phyloP scores from a whole-genome alignment of 140 eudicot species.

The Cichorium intybus region DNA sequence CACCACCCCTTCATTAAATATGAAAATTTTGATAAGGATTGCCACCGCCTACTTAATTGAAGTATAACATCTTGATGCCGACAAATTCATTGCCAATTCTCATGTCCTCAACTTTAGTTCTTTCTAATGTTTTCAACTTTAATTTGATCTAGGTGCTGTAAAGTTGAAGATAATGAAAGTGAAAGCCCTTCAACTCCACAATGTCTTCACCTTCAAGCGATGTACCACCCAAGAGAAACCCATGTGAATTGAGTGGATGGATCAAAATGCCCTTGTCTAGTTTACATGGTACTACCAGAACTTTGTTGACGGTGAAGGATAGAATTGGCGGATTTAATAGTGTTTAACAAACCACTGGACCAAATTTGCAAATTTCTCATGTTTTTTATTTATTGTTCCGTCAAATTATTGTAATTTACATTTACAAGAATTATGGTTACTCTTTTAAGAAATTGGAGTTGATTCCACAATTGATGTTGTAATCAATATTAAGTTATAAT shows the following conservation, averaged over 20 bases:
- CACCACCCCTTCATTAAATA: conserved; percentile 28
- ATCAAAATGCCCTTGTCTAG: conserved; percentile 43
- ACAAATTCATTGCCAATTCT: conserved; percentile 44
- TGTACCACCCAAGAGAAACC: conserved; percentile 33
- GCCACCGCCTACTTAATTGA: conserved; percentile 47
- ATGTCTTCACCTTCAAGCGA: conserved; percentile 30
- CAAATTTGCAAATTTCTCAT: too few relatives aligned
- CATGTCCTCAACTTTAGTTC: conserved; percentile 77
- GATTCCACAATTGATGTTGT: too few relatives aligned
- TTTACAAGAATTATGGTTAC: too few relatives aligned
- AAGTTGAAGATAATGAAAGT: conserved; percentile 67
- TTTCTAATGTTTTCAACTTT: too few relatives aligned
- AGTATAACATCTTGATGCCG: conserved; percentile 52
- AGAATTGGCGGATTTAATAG: conserved; percentile 36
- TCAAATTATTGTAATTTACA: too few relatives aligned
- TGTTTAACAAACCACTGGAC: too few relatives aligned
- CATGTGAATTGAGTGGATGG: conserved; percentile 55
- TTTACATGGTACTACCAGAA: conserved; percentile 3
- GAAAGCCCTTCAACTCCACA: conserved; percentile 65
- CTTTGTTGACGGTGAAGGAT: conserved; percentile 33
- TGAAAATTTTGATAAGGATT: conserved; percentile 48
- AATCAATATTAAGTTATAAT: too few relatives aligned
- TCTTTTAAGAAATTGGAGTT: too few relatives aligned
- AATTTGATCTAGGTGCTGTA: conserved; percentile 69
- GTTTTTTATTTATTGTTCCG: too few relatives aligned